These are phyloP conservation scores for Ligustrum vulgare DNA, from an alignment of 257 asterid genomes.

Conservation along the genomic window DNA sequence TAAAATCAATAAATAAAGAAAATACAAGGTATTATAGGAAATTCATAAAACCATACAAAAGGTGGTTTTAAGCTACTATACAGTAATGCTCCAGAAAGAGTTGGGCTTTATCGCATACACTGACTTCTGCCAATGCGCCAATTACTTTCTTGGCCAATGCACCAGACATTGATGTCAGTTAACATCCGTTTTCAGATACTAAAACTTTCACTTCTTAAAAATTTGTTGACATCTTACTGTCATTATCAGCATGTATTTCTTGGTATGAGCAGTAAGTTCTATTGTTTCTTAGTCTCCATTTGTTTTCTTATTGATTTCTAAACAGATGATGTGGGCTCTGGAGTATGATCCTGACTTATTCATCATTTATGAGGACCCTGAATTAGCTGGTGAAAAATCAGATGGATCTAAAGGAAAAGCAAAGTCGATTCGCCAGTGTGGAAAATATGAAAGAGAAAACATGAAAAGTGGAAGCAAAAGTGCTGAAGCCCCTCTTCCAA, in stretches of 20 bases:
- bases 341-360: slow-evolving; percentile 81
- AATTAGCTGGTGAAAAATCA: slow-evolving; percentile 39
- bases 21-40: too few species aligned
- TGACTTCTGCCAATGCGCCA: not conserved
- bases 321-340: slow-evolving; percentile 96
- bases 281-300: slow-evolving; percentile 8
- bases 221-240: not conserved
- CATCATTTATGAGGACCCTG: slow-evolving; percentile 55
- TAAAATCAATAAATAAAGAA: not conserved
- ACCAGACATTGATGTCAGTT: not conserved
- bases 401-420: slow-evolving; percentile 57
- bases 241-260: not conserved
- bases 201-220: not conserved
- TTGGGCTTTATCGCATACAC: not conserved
- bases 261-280: not conserved
- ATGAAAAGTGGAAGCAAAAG: slow-evolving; percentile 47
- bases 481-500: slow-evolving; percentile 62
- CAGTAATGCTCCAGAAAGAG: too few species aligned
- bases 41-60: too few species aligned
- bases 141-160: not conserved
- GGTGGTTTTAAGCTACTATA: too few species aligned
- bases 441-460: slow-evolving; percentile 75
- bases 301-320: slow-evolving; percentile 12
- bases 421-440: slow-evolving; percentile 60
- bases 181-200: not conserved